A percentile compares a stretch with the other conserved stretches of the same genome.
phyloP scores from a whole-genome alignment of 768 basidiomycete genomes.

The Pilatotrama ljubarskyi region DNA sequence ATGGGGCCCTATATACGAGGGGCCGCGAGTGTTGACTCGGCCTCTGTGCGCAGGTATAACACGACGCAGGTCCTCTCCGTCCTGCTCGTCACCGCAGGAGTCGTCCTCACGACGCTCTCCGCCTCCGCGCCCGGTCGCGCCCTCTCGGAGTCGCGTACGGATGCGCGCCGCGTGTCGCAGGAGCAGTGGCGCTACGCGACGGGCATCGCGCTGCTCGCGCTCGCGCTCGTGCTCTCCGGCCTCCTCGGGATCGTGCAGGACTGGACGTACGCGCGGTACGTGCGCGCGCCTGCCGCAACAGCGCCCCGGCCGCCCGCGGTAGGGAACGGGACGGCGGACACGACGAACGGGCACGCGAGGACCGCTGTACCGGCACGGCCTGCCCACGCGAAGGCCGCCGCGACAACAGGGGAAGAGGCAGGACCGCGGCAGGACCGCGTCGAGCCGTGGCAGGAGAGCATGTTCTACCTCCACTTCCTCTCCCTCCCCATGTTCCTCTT shows the following conservation, averaged over 20 bases:
- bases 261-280: conserved; percentile 61
- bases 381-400: background rate
- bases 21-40: too few relatives aligned
- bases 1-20: too few relatives aligned
- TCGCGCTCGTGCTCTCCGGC: conserved; percentile 79
- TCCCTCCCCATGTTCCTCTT: conserved; percentile 76
- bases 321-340: conserved; percentile 20
- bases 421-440: background rate
- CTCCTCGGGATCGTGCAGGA: conserved; percentile 87
- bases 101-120: conserved; percentile 79
- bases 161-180: background rate
- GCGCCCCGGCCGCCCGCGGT: background rate
- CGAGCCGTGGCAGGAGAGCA: conserved; percentile 77
- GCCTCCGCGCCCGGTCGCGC: conserved; percentile 55
- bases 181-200: conserved; percentile 51
- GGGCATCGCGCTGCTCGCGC: conserved; percentile 71
- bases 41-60: conserved; percentile 58
- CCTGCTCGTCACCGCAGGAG: conserved; percentile 76
- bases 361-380: too few relatives aligned
- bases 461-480: conserved; percentile 90
- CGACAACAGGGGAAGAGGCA: background rate
- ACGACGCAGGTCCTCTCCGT: conserved; percentile 69
- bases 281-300: conserved; percentile 24
- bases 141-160: conserved; percentile 2
- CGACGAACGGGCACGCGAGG: background rate